Evolutionary conservation across 176 grass and related monocot genomes (phyloP).

Genomic region (Areca catechu): DNA sequence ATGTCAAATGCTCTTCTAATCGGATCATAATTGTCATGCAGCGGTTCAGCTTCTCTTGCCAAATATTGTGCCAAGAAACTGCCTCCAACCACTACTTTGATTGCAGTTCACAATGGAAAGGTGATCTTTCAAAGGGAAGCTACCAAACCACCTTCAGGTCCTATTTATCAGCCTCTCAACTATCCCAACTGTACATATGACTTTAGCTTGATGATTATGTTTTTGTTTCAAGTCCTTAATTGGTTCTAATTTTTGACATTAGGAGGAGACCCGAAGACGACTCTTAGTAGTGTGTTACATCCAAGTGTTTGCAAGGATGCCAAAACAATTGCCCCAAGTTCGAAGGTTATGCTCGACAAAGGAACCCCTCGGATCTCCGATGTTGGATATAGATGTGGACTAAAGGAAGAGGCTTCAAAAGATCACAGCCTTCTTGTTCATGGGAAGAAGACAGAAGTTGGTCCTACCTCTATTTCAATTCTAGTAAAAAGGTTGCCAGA

Average conservation of each 20-base stretch:
- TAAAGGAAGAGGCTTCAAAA: neutral
- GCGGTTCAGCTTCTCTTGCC: constrained; percentile 53
- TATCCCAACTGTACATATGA: neutral
- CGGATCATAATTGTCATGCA: constrained; percentile 19
- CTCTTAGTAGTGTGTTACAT: constrained; percentile 55
- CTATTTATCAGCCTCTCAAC: constrained; percentile 3
- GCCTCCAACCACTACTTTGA: constrained; percentile 55
- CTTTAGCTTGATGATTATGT: no score
- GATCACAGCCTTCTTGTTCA: no score
- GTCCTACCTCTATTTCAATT: constrained; percentile 13
- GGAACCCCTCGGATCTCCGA: neutral
- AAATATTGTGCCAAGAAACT: constrained; percentile 94
- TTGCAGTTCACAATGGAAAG: constrained; percentile 74
- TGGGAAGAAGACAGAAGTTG: no score
- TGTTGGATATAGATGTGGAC: neutral
- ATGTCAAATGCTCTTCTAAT: neutral
- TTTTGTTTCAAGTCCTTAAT: neutral
- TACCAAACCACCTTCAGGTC: constrained; percentile 40
- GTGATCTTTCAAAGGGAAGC: constrained; percentile 58
- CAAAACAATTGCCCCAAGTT: constrained; percentile 59
- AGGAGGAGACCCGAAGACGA: constrained; percentile 57
- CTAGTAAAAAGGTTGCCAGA: constrained; percentile 27
- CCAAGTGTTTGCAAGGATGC: constrained; percentile 61
- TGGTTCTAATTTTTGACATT: neutral
- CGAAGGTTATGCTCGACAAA: constrained; percentile 29